Conservation (phyloP, 805 yeast species). For the Candida easanensis region DNA sequence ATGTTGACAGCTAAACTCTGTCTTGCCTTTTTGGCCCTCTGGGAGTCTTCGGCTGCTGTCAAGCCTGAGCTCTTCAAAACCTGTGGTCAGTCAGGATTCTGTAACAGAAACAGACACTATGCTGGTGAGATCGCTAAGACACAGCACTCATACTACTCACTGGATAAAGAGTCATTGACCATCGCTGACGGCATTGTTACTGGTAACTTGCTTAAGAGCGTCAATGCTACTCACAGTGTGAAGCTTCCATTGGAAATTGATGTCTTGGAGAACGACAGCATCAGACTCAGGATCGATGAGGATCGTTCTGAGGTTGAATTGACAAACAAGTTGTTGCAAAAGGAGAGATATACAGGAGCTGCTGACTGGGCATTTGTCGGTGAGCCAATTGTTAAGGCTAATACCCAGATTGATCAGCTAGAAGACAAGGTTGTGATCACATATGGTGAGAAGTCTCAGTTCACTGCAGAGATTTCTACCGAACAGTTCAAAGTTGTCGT, state of each 20-base stretch:
- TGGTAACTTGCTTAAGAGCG: constrained; percentile 47
- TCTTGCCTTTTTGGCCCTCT: background rate
- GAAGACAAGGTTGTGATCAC: constrained; percentile 20
- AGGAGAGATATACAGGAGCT: constrained; percentile 59
- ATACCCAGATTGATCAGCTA: constrained; percentile 17
- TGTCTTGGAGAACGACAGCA: constrained; percentile 51
- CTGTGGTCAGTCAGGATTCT: constrained; percentile 81
- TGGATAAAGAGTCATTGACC: constrained; percentile 36
- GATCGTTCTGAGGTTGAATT: constrained; percentile 31
- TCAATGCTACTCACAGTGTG: constrained; percentile 37
- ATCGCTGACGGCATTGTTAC: constrained; percentile 34
- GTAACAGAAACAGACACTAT: constrained; percentile 72
- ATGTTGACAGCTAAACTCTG: background rate
- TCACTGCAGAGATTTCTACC: constrained; percentile 41
- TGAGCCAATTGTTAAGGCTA: constrained; percentile 22
- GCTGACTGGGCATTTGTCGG: constrained; percentile 52
- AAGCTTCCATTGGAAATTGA: constrained; percentile 56
- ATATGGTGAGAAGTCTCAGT: constrained; percentile 41
- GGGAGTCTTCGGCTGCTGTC: constrained; percentile 36
- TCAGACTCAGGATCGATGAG: constrained; percentile 71
- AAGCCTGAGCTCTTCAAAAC: constrained; percentile 69
- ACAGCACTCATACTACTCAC: constrained; percentile 38
- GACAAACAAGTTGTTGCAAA: constrained; percentile 31
- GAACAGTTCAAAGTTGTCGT: constrained; percentile 52
- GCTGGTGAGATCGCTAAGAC: constrained; percentile 34